These are phyloP conservation scores for Triticum monococcum DNA, from an alignment of 176 grass and related monocot species.

Conservation along the genomic window DNA sequence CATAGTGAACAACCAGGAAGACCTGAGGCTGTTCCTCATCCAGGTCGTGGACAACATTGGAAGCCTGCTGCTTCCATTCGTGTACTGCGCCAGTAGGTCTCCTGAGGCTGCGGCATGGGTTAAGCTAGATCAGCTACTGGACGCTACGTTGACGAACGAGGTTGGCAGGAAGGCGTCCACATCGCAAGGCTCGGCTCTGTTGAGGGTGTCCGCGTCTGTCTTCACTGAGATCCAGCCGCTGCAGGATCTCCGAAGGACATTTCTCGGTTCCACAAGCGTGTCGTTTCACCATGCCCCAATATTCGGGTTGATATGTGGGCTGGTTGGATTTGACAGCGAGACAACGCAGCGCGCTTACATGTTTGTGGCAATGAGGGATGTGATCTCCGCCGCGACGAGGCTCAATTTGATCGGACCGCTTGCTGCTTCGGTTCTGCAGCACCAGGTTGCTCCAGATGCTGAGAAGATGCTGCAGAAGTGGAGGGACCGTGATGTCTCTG, in stretches of 20 bases:
- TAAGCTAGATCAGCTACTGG: constrained; percentile 65
- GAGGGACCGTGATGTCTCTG: constrained; percentile 60
- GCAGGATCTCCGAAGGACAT: constrained; percentile 48
- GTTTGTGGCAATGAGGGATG: constrained; percentile 82
- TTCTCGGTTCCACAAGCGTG: constrained; percentile 48
- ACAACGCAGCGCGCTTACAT: constrained; percentile 65
- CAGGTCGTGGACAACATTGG: constrained; percentile 73
- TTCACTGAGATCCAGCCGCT: constrained; percentile 56
- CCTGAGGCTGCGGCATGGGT: constrained; percentile 45
- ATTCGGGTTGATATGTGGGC: constrained; percentile 69
- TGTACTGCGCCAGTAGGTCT: constrained; percentile 51
- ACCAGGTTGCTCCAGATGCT: constrained; percentile 60
- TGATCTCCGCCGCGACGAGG: constrained; percentile 76
- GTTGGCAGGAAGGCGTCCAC: constrained; percentile 66
- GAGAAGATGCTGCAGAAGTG: constrained; percentile 67
- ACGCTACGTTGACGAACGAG: constrained; percentile 84
- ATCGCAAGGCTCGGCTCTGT: constrained; percentile 70
- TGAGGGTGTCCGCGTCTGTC: constrained; percentile 65
- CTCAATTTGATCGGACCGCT: constrained; percentile 84
- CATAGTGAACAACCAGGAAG: constrained; percentile 48
- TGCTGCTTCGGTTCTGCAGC: constrained; percentile 77
- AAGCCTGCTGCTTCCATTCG: constrained; percentile 73
- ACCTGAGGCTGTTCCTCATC: constrained; percentile 59
- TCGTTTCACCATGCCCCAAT: constrained; percentile 70
- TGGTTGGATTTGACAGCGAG: constrained; percentile 59